Base-by-base conservation (phyloP, 306 rosid species). In the Echinosophora koreensis region DNA sequence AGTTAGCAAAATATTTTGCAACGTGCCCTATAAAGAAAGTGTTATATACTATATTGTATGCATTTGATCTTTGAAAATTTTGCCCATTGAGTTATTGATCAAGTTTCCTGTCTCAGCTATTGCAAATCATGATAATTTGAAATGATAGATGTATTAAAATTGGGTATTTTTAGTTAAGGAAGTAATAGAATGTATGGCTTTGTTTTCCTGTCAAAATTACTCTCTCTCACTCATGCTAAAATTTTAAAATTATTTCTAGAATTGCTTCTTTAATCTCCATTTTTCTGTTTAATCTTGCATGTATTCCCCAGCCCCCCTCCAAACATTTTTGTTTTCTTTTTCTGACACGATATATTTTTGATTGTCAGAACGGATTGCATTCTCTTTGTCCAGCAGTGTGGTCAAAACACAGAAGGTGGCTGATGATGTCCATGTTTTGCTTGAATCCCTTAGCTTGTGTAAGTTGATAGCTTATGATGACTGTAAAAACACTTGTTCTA, bases 331-430 rank as follows among this genome's bases (percentile, higher is more conserved):
- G 13, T 37, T 39, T 18, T 50, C 12, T 28, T 56, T 68, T 34
- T 6, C 14, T 38, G 15, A 63, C n/a, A 4, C 63, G 41, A 11
- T 38, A 14, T 5, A 32, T 64, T 67, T 81, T 72, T 79, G 12
- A 46, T 86, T 85, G 14, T 83, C 90, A 92, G 99, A 92, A 90
- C 74, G 94, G 99, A 42, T 77, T 95, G 96, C 99, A 95, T 64
- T 95, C 99, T 73, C 93, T 95, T 72, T 95, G 99, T 83, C 99
- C 99, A 60, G 99, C 97, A 47, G 97, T 95, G 78, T 92, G 97
- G 99, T 92, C 99, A 52, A 95, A 95, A 81, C 97, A 95, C 82
- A 87, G 97, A 82, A 86, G 99, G 82, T 95, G 99, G 99, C 90
- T 92, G 66, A 84, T 95, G 80, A 95, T 91, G 97, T 90, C 97